Percentiles rank a stretch among this genome's conserved stretches.
These are phyloP conservation scores for Cutaneotrichosporon spelunceum DNA, from an alignment of 1,284 basidiomycete genomes.

Conservation along the genomic window DNA sequence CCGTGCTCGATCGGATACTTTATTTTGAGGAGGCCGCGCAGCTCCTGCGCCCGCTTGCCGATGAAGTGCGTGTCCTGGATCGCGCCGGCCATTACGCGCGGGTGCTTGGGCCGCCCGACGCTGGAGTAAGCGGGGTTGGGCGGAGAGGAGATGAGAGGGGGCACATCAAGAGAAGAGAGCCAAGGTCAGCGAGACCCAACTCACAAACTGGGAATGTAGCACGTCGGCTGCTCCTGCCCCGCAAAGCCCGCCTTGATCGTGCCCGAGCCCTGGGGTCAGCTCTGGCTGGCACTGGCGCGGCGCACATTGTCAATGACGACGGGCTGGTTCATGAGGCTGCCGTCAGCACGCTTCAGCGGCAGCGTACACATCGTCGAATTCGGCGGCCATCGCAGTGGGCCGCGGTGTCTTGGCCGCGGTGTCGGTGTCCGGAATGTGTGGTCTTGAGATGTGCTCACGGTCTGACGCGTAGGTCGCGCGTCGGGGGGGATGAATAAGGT, in stretches of 20 bases:
- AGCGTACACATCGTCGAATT: conserved; percentile 49
- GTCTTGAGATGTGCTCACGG: background rate
- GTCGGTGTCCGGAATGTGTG: background rate
- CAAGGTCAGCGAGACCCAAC: conserved; percentile 50
- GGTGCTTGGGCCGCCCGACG: conserved; percentile 91
- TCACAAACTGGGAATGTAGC: conserved; percentile 96
- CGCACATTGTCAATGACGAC: conserved; percentile 93
- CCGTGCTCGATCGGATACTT: conserved; percentile 98
- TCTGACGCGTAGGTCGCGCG: background rate
- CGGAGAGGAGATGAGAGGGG: background rate
- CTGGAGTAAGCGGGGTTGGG: conserved; percentile 53
- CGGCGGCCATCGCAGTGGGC: conserved; percentile 38
- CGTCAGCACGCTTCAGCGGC: conserved; percentile 5
- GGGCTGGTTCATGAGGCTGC: conserved; percentile 51
- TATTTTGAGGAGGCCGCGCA: conserved; percentile 88
- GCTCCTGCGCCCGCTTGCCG: conserved; percentile 87
- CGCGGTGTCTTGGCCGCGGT: conserved; percentile 6
- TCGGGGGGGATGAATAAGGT: background rate
- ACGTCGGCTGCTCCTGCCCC: conserved; percentile 95
- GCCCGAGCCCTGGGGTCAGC: conserved; percentile 72
- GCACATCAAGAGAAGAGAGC: background rate
- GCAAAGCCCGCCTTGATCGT: conserved; percentile 98
- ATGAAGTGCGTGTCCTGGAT: conserved; percentile 73
- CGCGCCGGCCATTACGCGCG: conserved; percentile 90
- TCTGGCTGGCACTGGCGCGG: conserved; percentile 18